Evolutionary conservation across 345 rosid species (phyloP).

Genomic region (Punica granatum): DNA sequence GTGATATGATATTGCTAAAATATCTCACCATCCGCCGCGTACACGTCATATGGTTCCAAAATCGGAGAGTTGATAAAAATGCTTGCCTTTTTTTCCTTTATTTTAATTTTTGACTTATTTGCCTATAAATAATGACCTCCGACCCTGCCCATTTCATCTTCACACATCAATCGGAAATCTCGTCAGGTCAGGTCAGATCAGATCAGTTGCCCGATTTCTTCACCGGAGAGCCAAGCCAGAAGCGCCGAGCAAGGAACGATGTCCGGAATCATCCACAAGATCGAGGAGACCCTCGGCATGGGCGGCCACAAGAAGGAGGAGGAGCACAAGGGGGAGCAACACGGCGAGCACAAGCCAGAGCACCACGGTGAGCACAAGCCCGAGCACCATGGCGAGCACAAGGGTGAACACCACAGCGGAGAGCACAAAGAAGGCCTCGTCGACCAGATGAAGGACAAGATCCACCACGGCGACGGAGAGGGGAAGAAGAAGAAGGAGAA

Average conservation of each 20-base stretch:
- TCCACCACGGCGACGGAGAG: slow-evolving; percentile 26
- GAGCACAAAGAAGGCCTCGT: slow-evolving; percentile 38
- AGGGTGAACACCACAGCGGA: background rate
- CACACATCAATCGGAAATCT: background rate
- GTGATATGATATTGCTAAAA: too few relatives aligned
- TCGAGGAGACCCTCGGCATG: slow-evolving; percentile 53
- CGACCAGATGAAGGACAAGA: slow-evolving; percentile 43
- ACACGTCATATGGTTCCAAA: background rate
- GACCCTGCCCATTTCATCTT: too few relatives aligned
- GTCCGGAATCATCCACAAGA: slow-evolving; percentile 63
- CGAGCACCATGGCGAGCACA: slow-evolving; percentile 9
- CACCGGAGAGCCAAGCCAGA: background rate
- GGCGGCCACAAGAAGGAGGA: slow-evolving; percentile 51
- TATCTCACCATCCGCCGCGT: background rate
- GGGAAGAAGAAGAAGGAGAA: slow-evolving; percentile 34
- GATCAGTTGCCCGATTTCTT: background rate
- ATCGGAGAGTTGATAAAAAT: too few relatives aligned
- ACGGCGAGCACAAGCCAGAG: background rate
- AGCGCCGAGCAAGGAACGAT: slow-evolving; percentile 11
- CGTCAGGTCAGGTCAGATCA: background rate
- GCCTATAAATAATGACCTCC: slow-evolving; percentile 4
- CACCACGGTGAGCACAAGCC: slow-evolving; percentile 7
- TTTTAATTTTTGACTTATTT: background rate
- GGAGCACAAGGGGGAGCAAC: slow-evolving; percentile 8
- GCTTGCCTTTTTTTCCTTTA: too few relatives aligned